phyloP scores from a whole-genome alignment of 169 alveolate genomes.

The Eimeria zaria region DNA sequence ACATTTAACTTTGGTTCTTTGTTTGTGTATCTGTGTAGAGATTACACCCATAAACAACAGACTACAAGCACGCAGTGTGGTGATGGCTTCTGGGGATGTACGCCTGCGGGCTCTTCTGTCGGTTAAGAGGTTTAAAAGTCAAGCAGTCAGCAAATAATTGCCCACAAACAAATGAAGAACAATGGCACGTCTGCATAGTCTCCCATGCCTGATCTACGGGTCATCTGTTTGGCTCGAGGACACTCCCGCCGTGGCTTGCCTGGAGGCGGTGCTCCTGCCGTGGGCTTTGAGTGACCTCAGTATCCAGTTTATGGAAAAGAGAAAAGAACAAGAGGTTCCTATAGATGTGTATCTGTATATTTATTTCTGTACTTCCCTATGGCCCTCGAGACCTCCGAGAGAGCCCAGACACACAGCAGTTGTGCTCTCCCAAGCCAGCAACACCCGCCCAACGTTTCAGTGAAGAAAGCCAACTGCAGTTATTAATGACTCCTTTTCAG shows the following conservation, averaged over 20 bases:
- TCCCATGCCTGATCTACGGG: background rate
- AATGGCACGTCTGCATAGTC: background rate
- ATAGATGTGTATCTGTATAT: background rate
- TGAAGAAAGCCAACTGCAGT: background rate
- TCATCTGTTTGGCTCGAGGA: background rate
- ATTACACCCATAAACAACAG: background rate
- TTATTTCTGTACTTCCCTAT: background rate
- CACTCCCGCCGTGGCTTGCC: background rate
- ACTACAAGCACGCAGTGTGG: background rate
- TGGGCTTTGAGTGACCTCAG: background rate
- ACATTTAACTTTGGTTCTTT: background rate
- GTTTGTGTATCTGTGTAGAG: background rate
- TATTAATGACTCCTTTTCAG: background rate
- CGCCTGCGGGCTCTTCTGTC: background rate
- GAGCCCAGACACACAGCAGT: constrained; percentile 24
- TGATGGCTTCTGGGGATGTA: background rate
- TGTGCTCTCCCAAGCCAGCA: constrained; percentile 27
- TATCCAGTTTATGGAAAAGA: background rate
- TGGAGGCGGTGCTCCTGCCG: background rate
- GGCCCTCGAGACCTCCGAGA: background rate
- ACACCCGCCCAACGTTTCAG: constrained; percentile 16
- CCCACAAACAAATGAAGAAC: background rate
- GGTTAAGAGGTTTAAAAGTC: background rate
- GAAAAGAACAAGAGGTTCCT: background rate
- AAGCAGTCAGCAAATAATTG: background rate